Percentiles rank a stretch among this genome's conserved stretches.
Conservation (phyloP, 2,329 filamentous ascomycete genomes). For the Colletotrichum godetiae region DNA sequence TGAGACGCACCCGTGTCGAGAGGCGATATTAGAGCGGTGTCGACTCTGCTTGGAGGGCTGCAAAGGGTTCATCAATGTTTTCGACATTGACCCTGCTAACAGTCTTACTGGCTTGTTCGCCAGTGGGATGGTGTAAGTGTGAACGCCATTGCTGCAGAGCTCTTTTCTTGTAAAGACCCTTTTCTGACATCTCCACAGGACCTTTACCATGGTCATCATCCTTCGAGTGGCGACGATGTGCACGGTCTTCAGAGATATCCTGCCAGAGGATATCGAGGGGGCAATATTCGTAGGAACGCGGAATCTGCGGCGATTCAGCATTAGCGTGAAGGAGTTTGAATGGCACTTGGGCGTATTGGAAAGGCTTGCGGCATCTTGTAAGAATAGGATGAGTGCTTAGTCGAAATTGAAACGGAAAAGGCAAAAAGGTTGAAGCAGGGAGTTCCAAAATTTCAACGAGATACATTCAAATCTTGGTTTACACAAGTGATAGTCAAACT, state of each 20-base stretch:
- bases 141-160: too few species aligned
- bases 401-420: too few species aligned
- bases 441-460: too few species aligned
- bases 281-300: constrained; percentile 36
- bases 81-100: constrained; percentile 41
- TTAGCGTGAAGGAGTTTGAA: constrained; percentile 38
- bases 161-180: neutral
- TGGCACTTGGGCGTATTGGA: constrained; percentile 39
- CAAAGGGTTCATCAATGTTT: constrained; percentile 43
- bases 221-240: constrained; percentile 38
- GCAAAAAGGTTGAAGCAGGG: too few species aligned
- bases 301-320: constrained; percentile 39
- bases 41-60: constrained; percentile 41
- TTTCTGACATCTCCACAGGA: constrained; percentile 29
- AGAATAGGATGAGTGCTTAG: neutral
- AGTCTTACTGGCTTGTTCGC: constrained; percentile 43
- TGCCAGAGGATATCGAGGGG: constrained; percentile 37
- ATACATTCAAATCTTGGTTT: too few species aligned
- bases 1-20: constrained; percentile 39
- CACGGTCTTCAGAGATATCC: constrained; percentile 28
- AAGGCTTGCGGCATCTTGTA: constrained; percentile 32
- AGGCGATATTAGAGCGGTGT: constrained; percentile 38
- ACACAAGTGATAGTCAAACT: too few species aligned
- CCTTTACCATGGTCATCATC: constrained; percentile 42
- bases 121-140: constrained; percentile 44